A percentile compares a stretch with the other conserved stretches of the same genome.
These are phyloP conservation scores for Kwoniella newhampshirensis DNA, from an alignment of 768 basidiomycete genomes.

Conservation along the genomic window DNA sequence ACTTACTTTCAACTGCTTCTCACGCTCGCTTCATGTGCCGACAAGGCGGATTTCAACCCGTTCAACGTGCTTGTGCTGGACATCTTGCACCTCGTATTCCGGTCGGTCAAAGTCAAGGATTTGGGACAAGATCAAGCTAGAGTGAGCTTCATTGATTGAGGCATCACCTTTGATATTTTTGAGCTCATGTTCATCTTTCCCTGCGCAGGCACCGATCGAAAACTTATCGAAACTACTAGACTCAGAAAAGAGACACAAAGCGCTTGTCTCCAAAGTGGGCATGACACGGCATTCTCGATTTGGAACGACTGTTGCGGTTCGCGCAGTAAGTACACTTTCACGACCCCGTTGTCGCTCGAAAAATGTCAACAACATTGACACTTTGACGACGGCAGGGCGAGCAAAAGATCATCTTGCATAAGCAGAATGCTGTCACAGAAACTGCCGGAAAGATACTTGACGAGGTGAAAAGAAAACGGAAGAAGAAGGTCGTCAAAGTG, in stretches of 20 bases:
- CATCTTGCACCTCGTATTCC: constrained; percentile 85
- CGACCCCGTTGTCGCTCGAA: background rate
- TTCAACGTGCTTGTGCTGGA: constrained; percentile 91
- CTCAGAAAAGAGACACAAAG: constrained; percentile 68
- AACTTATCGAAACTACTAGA: constrained; percentile 72
- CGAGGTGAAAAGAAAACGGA: constrained; percentile 44
- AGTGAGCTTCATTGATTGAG: constrained; percentile 31
- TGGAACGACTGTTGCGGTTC: constrained; percentile 88
- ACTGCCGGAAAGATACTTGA: constrained; percentile 48
- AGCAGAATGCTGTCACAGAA: constrained; percentile 73
- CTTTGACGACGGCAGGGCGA: no score
- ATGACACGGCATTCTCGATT: constrained; percentile 90
- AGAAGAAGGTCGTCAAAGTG: constrained; percentile 28
- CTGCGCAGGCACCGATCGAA: constrained; percentile 63
- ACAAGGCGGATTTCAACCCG: constrained; percentile 74
- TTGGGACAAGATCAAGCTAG: constrained; percentile 51
- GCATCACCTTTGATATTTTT: no score
- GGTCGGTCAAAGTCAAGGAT: constrained; percentile 68
- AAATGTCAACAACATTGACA: background rate
- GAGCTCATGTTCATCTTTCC: no score
- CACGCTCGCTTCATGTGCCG: constrained; percentile 77
- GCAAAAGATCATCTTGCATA: constrained; percentile 67
- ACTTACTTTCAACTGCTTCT: constrained; percentile 74
- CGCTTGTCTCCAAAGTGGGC: constrained; percentile 60
- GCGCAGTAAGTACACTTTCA: constrained; percentile 54